These are phyloP conservation scores for Viola pubescens DNA, from an alignment of 441 rosid species.

Conservation along the genomic window DNA sequence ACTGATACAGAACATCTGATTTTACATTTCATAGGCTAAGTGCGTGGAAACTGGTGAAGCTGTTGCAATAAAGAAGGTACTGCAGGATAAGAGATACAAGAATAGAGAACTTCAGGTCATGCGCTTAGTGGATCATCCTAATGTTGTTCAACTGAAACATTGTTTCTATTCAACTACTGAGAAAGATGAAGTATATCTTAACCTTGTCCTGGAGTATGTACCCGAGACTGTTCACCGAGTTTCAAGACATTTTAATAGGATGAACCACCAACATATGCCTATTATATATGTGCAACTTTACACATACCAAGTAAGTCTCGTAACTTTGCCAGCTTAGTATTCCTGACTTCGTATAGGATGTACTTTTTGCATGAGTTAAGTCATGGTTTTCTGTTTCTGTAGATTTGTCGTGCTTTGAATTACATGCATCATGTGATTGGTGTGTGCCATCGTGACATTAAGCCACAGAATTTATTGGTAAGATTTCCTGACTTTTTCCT, in stretches of 20 bases:
- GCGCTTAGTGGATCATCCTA: conserved; percentile 65
- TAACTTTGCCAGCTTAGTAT: conserved; percentile 1
- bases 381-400: conserved; percentile 15
- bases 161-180: conserved; percentile 74
- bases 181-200: conserved; percentile 68
- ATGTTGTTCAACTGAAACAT: conserved; percentile 66
- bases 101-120: conserved; percentile 83
- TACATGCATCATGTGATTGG: conserved; percentile 65
- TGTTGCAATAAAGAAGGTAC: conserved; percentile 88
- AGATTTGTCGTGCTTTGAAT: conserved; percentile 82
- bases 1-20: conserved; percentile 1
- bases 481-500: conserved; percentile 10
- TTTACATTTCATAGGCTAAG: conserved; percentile 46
- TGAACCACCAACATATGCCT: conserved; percentile 63
- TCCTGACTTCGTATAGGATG: conserved; percentile 12
- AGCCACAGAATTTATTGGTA: conserved; percentile 86
- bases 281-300: conserved; percentile 63
- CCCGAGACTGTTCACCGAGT: conserved; percentile 73
- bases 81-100: conserved; percentile 91
- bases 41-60: conserved; percentile 72
- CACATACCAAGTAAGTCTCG: conserved; percentile 60
- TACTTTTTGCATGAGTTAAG: conserved; percentile 5
- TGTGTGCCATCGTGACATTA: conserved; percentile 85
- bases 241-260: conserved; percentile 54
- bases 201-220: conserved; percentile 74